Conservation (phyloP, 2,329 filamentous ascomycete genomes). For the Calonectria crousiana region DNA sequence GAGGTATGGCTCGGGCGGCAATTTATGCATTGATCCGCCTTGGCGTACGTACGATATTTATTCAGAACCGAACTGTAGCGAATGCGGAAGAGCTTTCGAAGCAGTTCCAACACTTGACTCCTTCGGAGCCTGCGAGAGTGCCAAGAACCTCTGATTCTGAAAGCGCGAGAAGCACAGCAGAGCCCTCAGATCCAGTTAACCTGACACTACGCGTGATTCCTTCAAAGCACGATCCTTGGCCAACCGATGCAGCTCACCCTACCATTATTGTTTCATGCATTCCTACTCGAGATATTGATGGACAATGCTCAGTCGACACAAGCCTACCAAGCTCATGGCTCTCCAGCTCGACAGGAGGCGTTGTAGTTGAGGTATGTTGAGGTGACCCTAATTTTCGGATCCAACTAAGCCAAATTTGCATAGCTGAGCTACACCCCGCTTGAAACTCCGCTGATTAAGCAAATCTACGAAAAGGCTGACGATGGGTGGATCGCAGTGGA, state of each 20-base stretch:
- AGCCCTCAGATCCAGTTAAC: not conserved
- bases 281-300: constrained; percentile 19
- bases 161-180: not conserved
- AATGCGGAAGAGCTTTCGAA: constrained; percentile 64
- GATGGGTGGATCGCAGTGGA: constrained; percentile 70
- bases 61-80: constrained; percentile 66
- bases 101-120: constrained; percentile 36
- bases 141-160: not conserved
- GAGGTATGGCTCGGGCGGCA: constrained; percentile 56
- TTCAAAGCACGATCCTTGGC: constrained; percentile 29
- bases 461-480: constrained; percentile 61
- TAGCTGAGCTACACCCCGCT: constrained; percentile 24
- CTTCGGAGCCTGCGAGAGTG: not conserved
- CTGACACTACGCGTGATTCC: constrained; percentile 44
- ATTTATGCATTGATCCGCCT: constrained; percentile 71
- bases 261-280: constrained; percentile 34
- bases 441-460: constrained; percentile 60
- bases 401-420: constrained; percentile 51
- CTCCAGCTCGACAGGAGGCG: constrained; percentile 68
- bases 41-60: constrained; percentile 69
- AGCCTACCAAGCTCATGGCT: constrained; percentile 69
- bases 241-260: constrained; percentile 15
- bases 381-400: constrained; percentile 50
- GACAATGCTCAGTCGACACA: constrained; percentile 49
- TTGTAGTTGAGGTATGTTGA: constrained; percentile 58